Evolutionary conservation across 2,329 filamentous ascomycete species (phyloP).

Genomic region (Aspergillus sp.): DNA sequence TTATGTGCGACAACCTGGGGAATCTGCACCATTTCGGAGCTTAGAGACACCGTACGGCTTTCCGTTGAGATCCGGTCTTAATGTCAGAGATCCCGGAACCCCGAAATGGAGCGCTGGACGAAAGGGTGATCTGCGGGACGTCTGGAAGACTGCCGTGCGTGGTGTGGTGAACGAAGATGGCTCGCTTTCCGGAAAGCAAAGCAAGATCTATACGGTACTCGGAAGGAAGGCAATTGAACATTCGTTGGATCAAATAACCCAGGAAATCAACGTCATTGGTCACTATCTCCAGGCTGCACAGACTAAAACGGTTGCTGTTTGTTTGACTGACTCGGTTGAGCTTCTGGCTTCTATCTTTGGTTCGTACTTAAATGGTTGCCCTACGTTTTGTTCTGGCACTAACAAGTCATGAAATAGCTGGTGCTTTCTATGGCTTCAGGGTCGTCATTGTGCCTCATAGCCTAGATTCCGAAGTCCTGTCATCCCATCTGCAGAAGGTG

Average conservation of each 20-base stretch:
- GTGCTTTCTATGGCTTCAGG: conserved; percentile 80
- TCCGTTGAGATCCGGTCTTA: conserved; percentile 67
- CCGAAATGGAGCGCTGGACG: conserved; percentile 78
- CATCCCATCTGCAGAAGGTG: conserved; percentile 64
- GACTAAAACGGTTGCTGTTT: conserved; percentile 71
- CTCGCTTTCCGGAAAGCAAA: conserved; percentile 52
- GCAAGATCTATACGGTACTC: conserved; percentile 69
- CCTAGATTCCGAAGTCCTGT: conserved; percentile 60
- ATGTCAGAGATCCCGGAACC: conserved; percentile 71
- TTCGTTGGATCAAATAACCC: conserved; percentile 63
- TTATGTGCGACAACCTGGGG: conserved; percentile 71
- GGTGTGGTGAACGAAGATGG: conserved; percentile 60
- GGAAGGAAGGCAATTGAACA: conserved; percentile 71
- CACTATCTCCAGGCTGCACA: conserved; percentile 65
- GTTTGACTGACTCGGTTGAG: conserved; percentile 89
- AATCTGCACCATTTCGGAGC: conserved; percentile 81
- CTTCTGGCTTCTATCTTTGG: conserved; percentile 72
- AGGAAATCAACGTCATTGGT: conserved; percentile 83
- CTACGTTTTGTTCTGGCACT: conserved; percentile 2
- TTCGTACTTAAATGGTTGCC: conserved; percentile 24
- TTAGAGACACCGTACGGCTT: conserved; percentile 79
- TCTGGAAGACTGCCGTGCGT: conserved; percentile 70
- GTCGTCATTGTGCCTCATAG: conserved; percentile 82
- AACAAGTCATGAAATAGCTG: conserved; percentile 47
- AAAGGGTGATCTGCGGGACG: conserved; percentile 82